phyloP scores from a whole-genome alignment of 1,284 basidiomycete species.

The Ganoderma resinaceum region DNA sequence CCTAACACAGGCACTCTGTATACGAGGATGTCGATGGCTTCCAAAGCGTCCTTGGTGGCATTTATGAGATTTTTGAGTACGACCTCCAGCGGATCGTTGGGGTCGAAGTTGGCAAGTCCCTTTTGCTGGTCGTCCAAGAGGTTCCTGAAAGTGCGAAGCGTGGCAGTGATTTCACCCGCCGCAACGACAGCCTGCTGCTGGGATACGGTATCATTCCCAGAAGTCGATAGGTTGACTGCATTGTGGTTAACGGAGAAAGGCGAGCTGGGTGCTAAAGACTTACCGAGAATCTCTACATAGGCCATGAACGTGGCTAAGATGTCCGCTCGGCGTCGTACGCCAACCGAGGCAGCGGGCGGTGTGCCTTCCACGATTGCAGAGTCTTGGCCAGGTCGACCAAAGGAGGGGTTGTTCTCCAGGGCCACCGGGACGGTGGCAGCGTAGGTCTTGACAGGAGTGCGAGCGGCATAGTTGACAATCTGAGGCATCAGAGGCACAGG shows the following conservation, averaged over 20 bases:
- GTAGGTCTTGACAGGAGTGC: constrained; percentile 18
- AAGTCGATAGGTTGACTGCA: constrained; percentile 16
- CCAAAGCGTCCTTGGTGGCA: constrained; percentile 52
- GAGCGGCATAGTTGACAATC: constrained; percentile 28
- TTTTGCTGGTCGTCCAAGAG: constrained; percentile 49
- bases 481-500: constrained; percentile 40
- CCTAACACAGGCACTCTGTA: constrained; percentile 52
- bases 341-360: constrained; percentile 16
- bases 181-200: constrained; percentile 46
- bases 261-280: background rate
- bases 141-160: constrained; percentile 47
- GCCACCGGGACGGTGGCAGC: constrained; percentile 5
- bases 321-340: constrained; percentile 27
- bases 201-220: constrained; percentile 42
- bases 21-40: constrained; percentile 40
- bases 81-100: constrained; percentile 50
- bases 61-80: constrained; percentile 58
- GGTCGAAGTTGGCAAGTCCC: constrained; percentile 62
- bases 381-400: background rate
- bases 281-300: constrained; percentile 33
- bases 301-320: constrained; percentile 34
- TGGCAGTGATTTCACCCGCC: constrained; percentile 48
- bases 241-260: constrained; percentile 17
- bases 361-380: constrained; percentile 20
- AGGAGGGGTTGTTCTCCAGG: background rate